Evolutionary conservation across 2,329 filamentous ascomycete genomes (phyloP), one percentile per base, ranked within the genome.

Genomic region (Coniochaeta prunicola): DNA sequence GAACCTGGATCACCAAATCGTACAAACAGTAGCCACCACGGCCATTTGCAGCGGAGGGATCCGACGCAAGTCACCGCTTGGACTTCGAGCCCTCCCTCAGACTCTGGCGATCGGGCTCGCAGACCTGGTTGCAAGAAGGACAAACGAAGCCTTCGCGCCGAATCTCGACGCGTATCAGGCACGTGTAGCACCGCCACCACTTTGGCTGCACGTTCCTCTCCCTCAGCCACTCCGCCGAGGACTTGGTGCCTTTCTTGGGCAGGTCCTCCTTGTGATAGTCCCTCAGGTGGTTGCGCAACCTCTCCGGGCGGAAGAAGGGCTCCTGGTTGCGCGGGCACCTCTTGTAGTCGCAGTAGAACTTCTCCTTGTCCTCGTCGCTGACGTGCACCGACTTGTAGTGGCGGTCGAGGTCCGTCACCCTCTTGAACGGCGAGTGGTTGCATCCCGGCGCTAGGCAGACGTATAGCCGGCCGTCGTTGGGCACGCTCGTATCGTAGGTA

Each of bases 111-210:
- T 74, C 73, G 3, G 69, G 59, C 65, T 80, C 76, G 66, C 77
- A 79, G 1, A 68, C 64, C 8, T 68, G 74, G 63, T 75, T 77
- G 71, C 79, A 81, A n/a, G 64, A 61, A 5, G 72, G 69, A 64
- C 79, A 81, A 55, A 74, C 69, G 63, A 74, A 79, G 33, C 71
- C 72, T 36, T 71, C 61, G 55, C 70, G 67, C n/a, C 71, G 68
- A 62, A 80, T 70, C 61, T 70, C 66, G 60, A 80, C 72, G 58
- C 79, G 71, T 61, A 64, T 66, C 57, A 81, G 74, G 63, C 79
- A 81, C 61, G 76, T 76, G 53, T 73, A 69, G 68, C 79, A 81
- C 56, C 79, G 74, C 77, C 77, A 81, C 78, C 78, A 81, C 13
- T 64, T 69, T 4, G 59, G 62, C 21, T 73, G 69, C 30, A 74